Evolutionary conservation across 768 basidiomycete species (phyloP), one percentile per base, ranked within the genome.

Genomic region (Boletus sp.): DNA sequence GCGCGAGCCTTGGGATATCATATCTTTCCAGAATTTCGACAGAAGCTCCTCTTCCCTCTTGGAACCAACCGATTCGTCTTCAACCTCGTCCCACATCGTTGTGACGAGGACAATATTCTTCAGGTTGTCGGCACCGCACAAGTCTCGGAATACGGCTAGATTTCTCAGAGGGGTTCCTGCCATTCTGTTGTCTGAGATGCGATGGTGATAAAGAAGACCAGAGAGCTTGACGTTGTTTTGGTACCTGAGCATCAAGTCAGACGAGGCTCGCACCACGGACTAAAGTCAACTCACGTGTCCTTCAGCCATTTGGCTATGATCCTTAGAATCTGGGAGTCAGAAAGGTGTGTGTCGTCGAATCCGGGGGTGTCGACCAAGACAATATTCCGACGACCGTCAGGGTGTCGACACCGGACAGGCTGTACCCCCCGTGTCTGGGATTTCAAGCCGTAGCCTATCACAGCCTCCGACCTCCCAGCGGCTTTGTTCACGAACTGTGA

Each of bases 31-130:
- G 37, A 56, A 60, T 5, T n/a, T 24, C 20, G 49, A 52, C 9
- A 40, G 28, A 15, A 64, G 62, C 3, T 64, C 54, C n/a, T 42
- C 37, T 46, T 64, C 62, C 28, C 62, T 64, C 35, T 45, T 11
- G 2, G 32, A 28, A 36, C 54, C 62, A 33, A 54, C 33, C 2
- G 28, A 18, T 20, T 54, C 9, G 47, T 53, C 40, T 1, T 50
- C 29, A 1, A 52, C 37, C 20, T 60, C 45, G 11, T 62, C 61
- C 61, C 61, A 62, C 61, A 62, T 63, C 15, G 62, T 63, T 2
- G 62, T 64, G 33, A 64, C 62, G 28, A 63, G 55, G 41, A 60
- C 28, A 2, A 64, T 48, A n/a, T 56, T 64, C 54, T 60, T 59
- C n/a, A 63, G 11, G 44, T 44, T 55, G 4, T 7, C 12, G 1